Conservation (phyloP, 2,329 filamentous ascomycete genomes). For the Phyllosticta paracitricarpa region DNA sequence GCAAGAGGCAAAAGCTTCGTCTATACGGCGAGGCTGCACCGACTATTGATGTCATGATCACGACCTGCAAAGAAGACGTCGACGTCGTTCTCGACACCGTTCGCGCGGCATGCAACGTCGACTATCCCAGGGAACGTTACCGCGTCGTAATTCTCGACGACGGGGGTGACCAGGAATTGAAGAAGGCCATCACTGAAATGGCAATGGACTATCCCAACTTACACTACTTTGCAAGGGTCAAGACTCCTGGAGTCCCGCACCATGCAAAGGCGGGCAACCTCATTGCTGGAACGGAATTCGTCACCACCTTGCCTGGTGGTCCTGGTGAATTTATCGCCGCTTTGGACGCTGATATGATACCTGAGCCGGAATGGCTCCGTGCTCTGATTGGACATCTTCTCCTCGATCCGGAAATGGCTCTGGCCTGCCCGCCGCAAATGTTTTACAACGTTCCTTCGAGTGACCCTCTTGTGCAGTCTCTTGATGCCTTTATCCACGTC, state of each 20-base stretch:
- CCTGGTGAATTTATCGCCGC: conserved; percentile 22
- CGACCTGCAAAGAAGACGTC: conserved; percentile 35
- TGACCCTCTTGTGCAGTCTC: conserved; percentile 49
- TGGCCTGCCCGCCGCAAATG: conserved; percentile 48
- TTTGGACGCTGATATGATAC: conserved; percentile 60
- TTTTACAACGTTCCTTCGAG: conserved; percentile 53
- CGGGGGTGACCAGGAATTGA: conserved; percentile 26
- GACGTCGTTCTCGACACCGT: conserved; percentile 33
- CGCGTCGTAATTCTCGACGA: conserved; percentile 34
- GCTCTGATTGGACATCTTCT: conserved; percentile 49
- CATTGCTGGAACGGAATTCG: conserved; percentile 7
- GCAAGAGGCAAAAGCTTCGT: neutral
- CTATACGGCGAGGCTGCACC: conserved; percentile 16
- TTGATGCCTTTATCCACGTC: conserved; percentile 50
- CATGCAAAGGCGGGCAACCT: conserved; percentile 38
- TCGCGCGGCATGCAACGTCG: conserved; percentile 27
- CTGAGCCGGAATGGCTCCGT: conserved; percentile 49
- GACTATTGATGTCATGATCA: conserved; percentile 34
- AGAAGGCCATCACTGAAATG: conserved; percentile 25
- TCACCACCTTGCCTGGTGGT: conserved; percentile 7
- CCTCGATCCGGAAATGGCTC: conserved; percentile 44
- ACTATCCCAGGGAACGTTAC: conserved; percentile 30
- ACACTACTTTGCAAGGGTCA: conserved; percentile 34
- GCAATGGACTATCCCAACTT: conserved; percentile 26
- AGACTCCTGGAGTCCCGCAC: conserved; percentile 44